Base-by-base conservation (phyloP, 2,329 filamentous ascomycete species). In the Raffaelea arxii region DNA sequence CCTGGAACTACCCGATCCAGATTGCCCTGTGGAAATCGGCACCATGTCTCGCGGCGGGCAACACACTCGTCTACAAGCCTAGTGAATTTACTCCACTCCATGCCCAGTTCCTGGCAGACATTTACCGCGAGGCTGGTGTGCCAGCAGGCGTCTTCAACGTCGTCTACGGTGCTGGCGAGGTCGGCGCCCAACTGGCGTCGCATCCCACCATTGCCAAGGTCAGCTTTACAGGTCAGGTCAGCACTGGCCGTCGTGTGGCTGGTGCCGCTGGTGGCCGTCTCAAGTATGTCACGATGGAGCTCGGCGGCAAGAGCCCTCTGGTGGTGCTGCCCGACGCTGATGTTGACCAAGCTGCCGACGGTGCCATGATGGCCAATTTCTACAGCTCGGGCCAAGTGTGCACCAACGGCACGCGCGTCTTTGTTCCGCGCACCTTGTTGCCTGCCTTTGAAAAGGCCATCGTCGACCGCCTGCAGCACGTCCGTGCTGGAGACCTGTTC, bases 281-380 rank as follows among this genome's bases (percentile, higher is more conserved):
- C 30, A 84, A 84, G 60, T 82, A 82, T 55, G 79, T 83, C 25
- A 85, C 81, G 6, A 82, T 84, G 75, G 81, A 85, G 60, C 69
- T 84, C 0, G 81, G 81, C 41, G 81, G 81, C 36, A 84, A 84
- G 61, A 80, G 74, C 36, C 79, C 81, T 1, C 39, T 54, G 18
- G 70, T 95, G 43, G 73, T 95, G 41, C 77, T 94, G 1, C 85
- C 86, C 1, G 88, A 94, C 58, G 85, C 84, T 16, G 78, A 87
- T 44, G 64, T 91, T 19, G 81, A 86, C 40, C 78, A 79, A 56
- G 89, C 89, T n/a, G 89, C 87, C 27, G 83, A 94, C 58, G 84
- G 86, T 25, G 88, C 87, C 52, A 90, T 94, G 84, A 87, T 94
- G 72, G 89, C 88, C 56, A 94, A 94, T 65, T 94, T 94, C 68